A percentile compares a stretch with the other conserved stretches of the same genome.
Conservation (phyloP, 2,329 filamentous ascomycete species). For the Alternaria ventricosa region DNA sequence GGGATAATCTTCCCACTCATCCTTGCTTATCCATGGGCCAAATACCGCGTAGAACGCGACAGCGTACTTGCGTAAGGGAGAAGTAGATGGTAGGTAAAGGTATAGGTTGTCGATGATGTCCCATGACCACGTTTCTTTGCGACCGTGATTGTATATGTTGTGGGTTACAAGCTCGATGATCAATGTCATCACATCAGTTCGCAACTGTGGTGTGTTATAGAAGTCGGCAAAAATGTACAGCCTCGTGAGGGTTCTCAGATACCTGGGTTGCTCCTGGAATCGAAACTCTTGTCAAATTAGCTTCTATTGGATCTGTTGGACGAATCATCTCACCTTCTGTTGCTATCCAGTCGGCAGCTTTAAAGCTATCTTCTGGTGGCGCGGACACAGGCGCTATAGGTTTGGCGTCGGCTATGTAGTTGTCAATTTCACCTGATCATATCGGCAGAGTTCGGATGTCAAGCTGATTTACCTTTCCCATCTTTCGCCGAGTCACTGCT, state of each 20-base stretch:
- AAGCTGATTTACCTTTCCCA: not conserved
- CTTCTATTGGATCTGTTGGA: not conserved
- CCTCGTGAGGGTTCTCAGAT: not conserved
- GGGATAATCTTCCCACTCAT: not conserved
- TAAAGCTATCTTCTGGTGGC: not conserved
- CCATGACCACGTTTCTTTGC: not conserved
- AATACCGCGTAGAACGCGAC: not conserved
- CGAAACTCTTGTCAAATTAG: not conserved
- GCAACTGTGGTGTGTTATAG: not conserved
- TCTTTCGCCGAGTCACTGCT: not conserved
- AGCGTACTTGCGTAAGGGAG: not conserved
- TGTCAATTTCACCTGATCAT: not conserved
- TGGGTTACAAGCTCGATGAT: not conserved
- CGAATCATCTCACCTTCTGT: not conserved
- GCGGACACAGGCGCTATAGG: not conserved
- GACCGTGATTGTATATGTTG: not conserved
- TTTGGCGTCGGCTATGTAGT: not conserved
- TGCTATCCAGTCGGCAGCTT: not conserved
- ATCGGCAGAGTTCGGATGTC: not conserved
- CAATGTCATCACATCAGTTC: not conserved
- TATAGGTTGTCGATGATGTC: not conserved
- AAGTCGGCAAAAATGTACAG: not conserved
- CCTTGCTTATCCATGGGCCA: too few relatives aligned
- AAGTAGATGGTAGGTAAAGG: not conserved
- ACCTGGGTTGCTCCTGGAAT: fast-evolving